Evolutionary conservation across 164 flowering plant genomes (phyloP).

Genomic region (Cinnamomum micranthum): DNA sequence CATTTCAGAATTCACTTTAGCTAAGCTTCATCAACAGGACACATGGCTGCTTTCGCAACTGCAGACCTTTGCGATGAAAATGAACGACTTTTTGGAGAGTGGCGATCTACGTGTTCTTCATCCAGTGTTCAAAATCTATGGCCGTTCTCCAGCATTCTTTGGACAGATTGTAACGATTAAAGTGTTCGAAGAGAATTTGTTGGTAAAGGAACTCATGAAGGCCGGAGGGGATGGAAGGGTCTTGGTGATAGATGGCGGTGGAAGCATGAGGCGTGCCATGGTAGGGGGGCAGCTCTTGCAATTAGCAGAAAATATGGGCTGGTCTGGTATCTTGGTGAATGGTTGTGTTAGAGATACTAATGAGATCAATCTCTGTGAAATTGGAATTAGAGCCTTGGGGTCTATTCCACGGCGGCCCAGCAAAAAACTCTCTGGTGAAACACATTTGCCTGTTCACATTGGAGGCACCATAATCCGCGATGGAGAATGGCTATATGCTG

Average conservation of each 20-base stretch:
- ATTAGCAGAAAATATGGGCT: conserved; percentile 60
- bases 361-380: conserved; percentile 61
- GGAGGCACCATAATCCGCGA: conserved; percentile 52
- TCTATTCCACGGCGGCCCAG: conserved; percentile 59
- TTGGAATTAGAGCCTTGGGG: conserved; percentile 54
- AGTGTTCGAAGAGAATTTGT: conserved; percentile 56
- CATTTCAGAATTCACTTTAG: no score
- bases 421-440: conserved; percentile 50
- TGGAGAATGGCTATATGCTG: conserved; percentile 68
- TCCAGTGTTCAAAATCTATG: conserved; percentile 50
- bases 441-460: conserved; percentile 39
- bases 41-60: conserved; percentile 38
- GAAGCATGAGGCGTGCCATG: conserved; percentile 54
- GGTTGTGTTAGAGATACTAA: conserved; percentile 63
- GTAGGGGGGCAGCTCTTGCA: conserved; percentile 57
- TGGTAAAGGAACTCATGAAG: conserved; percentile 51
- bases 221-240: conserved; percentile 57
- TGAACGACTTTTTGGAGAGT: conserved; percentile 35
- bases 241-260: conserved; percentile 64
- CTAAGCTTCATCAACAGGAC: no score
- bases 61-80: conserved; percentile 64
- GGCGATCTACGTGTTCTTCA: conserved; percentile 58
- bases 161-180: conserved; percentile 58
- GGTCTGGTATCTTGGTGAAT: conserved; percentile 62
- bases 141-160: conserved; percentile 46